phyloP scores from a whole-genome alignment of 768 basidiomycete species.

The Rhodotorula diobovata region DNA sequence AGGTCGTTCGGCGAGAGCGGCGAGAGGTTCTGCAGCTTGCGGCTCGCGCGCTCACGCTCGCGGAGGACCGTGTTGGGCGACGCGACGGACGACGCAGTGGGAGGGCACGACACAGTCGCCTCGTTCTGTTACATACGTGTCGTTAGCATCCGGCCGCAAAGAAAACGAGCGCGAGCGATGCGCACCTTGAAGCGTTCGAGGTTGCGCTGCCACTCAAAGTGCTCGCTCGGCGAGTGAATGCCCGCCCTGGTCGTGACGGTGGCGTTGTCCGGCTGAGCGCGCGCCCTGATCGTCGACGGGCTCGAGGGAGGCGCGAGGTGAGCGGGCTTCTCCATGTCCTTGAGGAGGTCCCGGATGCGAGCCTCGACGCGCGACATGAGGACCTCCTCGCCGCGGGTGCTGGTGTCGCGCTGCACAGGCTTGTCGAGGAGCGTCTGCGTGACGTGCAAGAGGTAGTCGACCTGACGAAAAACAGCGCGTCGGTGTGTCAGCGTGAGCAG shows the following conservation, averaged over 20 bases:
- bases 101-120: not conserved
- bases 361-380: not conserved
- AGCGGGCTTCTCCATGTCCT: not conserved
- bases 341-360: not conserved
- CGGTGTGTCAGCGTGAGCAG: too few relatives aligned
- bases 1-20: not conserved
- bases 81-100: not conserved
- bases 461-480: not conserved
- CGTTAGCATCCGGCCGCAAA: not conserved
- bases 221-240: not conserved
- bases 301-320: not conserved
- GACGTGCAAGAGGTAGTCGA: conserved; percentile 1
- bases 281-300: not conserved
- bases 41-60: conserved; percentile 3
- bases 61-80: conserved; percentile 2
- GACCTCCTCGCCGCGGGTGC: not conserved
- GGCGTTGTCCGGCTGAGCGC: not conserved
- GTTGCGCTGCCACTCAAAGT: not conserved
- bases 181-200: conserved; percentile 5
- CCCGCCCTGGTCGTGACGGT: conserved; percentile 5
- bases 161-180: not conserved
- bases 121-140: not conserved
- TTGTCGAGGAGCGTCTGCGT: not conserved
- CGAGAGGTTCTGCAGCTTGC: conserved; percentile 6
- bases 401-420: too few relatives aligned